phyloP scores from a whole-genome alignment of 768 basidiomycete species.

The Sporobolomyces pararoseus region DNA sequence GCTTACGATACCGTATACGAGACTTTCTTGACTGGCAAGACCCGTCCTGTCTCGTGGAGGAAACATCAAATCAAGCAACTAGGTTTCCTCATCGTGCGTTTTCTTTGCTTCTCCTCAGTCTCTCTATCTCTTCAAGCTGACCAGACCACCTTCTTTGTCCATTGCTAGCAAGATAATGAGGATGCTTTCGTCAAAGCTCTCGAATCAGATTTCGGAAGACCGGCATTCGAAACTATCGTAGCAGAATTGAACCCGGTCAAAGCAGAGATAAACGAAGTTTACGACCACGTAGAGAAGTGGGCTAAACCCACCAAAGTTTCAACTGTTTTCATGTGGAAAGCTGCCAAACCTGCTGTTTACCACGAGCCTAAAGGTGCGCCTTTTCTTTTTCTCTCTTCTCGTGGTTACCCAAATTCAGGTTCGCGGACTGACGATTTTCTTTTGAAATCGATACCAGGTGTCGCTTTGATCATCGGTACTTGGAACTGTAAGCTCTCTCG shows the following conservation, averaged over 20 bases:
- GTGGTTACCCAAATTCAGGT: neutral
- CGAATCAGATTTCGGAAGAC: conserved; percentile 62
- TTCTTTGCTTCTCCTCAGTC: neutral
- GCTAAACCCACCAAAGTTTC: conserved; percentile 60
- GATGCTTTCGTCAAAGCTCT: conserved; percentile 61
- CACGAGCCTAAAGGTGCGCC: conserved; percentile 63
- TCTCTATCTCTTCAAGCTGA: neutral
- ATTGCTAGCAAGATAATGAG: conserved; percentile 61
- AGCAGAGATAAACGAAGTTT: conserved; percentile 57
- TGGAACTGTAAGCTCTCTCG: conserved; percentile 44
- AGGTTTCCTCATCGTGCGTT: conserved; percentile 47
- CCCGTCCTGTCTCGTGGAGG: conserved; percentile 63
- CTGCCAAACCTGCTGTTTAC: conserved; percentile 62
- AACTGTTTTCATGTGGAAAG: conserved; percentile 59
- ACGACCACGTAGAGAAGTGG: conserved; percentile 70
- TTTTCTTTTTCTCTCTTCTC: neutral
- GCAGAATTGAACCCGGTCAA: conserved; percentile 61
- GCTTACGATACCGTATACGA: conserved; percentile 53
- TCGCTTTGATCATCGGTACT: conserved; percentile 45
- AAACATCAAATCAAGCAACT: conserved; percentile 74
- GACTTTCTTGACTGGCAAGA: conserved; percentile 65
- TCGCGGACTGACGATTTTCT: neutral
- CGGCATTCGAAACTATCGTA: conserved; percentile 60
- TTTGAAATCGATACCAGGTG: conserved; percentile 8
- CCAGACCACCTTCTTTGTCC: neutral